Evolutionary conservation across 2,329 filamentous ascomycete genomes (phyloP).

Genomic region (Tolypocladium capitatum): DNA sequence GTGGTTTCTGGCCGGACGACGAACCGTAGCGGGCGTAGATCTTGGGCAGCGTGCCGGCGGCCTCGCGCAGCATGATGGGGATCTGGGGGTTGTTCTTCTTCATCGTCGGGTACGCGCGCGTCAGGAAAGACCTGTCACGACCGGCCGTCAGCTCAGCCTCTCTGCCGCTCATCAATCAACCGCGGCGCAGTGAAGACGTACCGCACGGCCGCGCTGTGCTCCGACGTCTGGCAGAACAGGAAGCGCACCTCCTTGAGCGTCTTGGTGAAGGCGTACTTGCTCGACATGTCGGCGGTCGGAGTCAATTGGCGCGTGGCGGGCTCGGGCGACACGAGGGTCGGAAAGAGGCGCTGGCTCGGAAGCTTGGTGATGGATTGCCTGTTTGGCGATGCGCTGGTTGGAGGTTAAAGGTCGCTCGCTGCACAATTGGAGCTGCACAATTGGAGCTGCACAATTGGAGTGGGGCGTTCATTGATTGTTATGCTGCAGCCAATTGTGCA

Average conservation of each 20-base stretch:
- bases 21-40: conserved; percentile 88
- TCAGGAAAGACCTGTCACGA: conserved; percentile 64
- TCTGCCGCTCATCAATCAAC: background rate
- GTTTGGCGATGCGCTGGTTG: background rate
- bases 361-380: background rate
- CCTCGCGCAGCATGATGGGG: conserved; percentile 92
- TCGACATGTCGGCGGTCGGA: conserved; percentile 53
- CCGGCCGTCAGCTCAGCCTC: background rate
- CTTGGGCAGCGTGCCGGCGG: conserved; percentile 67
- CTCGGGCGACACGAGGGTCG: background rate
- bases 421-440: no score
- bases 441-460: background rate
- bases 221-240: conserved; percentile 88
- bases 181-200: conserved; percentile 29
- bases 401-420: background rate
- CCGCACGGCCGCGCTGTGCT: conserved; percentile 82
- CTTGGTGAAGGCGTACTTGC: conserved; percentile 84
- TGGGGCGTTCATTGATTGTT: background rate
- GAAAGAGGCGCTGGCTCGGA: background rate
- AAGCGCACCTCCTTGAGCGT: conserved; percentile 91
- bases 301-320: background rate
- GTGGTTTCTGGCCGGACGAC: conserved; percentile 1
- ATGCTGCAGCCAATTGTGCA: background rate
- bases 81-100: conserved; percentile 96
- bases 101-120: conserved; percentile 90